Base-by-base conservation (phyloP, 2,329 filamentous ascomycete species). In the Coniochaeta hoffmannii region DNA sequence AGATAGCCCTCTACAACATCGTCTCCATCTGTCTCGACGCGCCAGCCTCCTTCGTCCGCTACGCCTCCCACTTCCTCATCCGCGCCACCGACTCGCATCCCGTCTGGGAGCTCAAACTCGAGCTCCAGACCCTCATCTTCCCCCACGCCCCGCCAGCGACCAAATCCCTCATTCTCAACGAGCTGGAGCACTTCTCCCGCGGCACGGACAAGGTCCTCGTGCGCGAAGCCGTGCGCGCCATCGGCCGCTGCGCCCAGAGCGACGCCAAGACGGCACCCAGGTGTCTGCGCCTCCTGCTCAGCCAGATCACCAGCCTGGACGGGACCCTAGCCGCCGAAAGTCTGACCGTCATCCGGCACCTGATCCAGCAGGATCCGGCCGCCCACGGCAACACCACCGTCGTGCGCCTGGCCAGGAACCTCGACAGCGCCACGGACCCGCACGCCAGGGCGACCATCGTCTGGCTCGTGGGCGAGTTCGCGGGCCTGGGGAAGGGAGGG, bases 401-500 rank as follows among this genome's bases (percentile, higher is more conserved):
- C 1, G 83, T 97, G 32, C 83, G 90, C 50, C 74, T 99, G 51
- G 94, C 94, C 6, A 94, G 91, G 71, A 92, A 96, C 59, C 81
- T 99, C 2, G 94, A 97, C 65, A 88, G 87, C 3, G 89, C 91
- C 1, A 90, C 88, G 0, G 92, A 94, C 58, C 86, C 94, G 1
- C 87, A 91, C 58, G 94, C 94, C 3, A 82, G 94, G 61, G 94
- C 94, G 3, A 96, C 90, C 52, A 97, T 99, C 60, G 88, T 99
- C 63, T 99, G 94, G 94, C 82, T 99, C 0, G 92, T 97, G 0
- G 94, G 94, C 49, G 94, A 99, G 70, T 97, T 95, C 64, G 85
- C 93, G 0, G 90, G 90, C 0, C 71, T 88, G 82, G 86, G 10
- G 3, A 10, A 12, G 2, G 36, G 36, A 6, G 46, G 46, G 46